These are phyloP conservation scores for Backusella tuberculispora DNA, from an alignment of 192 early-diverging fungal genomes.

Conservation along the genomic window DNA sequence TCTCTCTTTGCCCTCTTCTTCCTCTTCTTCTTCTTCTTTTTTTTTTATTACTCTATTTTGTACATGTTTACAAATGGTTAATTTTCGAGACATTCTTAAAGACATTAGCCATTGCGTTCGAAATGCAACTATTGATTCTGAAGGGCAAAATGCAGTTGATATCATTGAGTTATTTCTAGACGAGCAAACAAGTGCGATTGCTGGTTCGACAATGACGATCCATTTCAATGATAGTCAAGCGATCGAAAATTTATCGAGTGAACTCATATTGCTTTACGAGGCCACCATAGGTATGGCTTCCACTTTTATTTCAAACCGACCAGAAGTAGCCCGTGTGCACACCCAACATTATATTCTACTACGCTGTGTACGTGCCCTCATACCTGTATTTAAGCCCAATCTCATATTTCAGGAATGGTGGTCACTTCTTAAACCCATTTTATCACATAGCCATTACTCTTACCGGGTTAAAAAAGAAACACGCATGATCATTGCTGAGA, in stretches of 20 bases:
- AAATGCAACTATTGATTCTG: not conserved
- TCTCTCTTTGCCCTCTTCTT: too few species aligned
- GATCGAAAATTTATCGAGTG: conserved; percentile 38
- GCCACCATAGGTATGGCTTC: conserved; percentile 8
- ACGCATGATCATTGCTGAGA: conserved; percentile 26
- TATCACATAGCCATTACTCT: conserved; percentile 24
- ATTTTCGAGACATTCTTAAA: not conserved
- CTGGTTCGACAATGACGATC: not conserved
- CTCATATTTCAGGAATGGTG: conserved; percentile 30
- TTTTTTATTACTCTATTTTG: too few species aligned
- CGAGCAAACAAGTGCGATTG: conserved; percentile 16
- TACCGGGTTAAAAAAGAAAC: conserved; percentile 26
- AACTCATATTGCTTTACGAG: conserved; percentile 19
- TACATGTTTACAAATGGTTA: too few species aligned
- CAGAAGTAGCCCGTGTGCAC: conserved; percentile 19
- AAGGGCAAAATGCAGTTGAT: conserved; percentile 28
- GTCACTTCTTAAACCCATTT: conserved; percentile 30
- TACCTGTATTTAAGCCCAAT: conserved; percentile 27
- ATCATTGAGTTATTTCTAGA: conserved; percentile 36
- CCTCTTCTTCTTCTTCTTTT: too few species aligned
- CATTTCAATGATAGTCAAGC: not conserved
- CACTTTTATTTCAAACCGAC: conserved; percentile 25
- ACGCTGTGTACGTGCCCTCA: conserved; percentile 21
- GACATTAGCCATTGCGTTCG: conserved; percentile 5
- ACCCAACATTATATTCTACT: conserved; percentile 31